Evolutionary conservation across 345 rosid species (phyloP), one percentile per base, ranked within the genome.

Genomic region (Euphorbia pulcherrima): DNA sequence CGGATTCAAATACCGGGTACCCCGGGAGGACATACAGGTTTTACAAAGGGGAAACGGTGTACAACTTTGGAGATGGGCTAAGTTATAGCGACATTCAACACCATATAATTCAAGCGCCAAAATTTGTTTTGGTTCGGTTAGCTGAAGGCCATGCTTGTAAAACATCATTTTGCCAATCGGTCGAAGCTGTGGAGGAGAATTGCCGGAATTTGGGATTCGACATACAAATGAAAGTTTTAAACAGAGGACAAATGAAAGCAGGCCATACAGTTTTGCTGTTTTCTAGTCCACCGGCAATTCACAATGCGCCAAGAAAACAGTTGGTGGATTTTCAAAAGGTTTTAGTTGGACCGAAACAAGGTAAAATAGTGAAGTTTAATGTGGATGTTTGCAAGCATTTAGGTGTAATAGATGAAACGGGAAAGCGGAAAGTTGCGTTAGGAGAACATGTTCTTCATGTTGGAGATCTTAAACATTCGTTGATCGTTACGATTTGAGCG

Each of bases 21-120:
- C 97, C 99, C 0, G 97, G 99, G 21, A 78, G 97, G 77, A 91
- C 78, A 3, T 94, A 94, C 79, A 64, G 96, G 40, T 94, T 94
- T 79, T 94, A 91, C 90, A 82, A 85, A 0, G 99, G 99, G 20
- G 92, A 86, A 72, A 87, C 97, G 0, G 87, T 91, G 5, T 94
- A 84, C 71, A 46, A 85, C 23, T 94, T 94, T 57, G 99, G 97
- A 39, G 96, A 90, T 65, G 97, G 99, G 65, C 78, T 88, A 48
- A 91, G 97, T 81, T 94, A 85, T 82, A 70, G 86, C 4, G 9
- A 53, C 1, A 72, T 78, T 67, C 68, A 37, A 50, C 96, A 91
- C 64, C 21, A 74, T 18, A 61, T 87, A 64, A 71, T 84, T 63
- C 72, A 82, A 76, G 92, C 95, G 55, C 97, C 97, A 0, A 39